phyloP scores from a whole-genome alignment of 2,329 filamentous ascomycete species.

The Hirsutella thompsonii region DNA sequence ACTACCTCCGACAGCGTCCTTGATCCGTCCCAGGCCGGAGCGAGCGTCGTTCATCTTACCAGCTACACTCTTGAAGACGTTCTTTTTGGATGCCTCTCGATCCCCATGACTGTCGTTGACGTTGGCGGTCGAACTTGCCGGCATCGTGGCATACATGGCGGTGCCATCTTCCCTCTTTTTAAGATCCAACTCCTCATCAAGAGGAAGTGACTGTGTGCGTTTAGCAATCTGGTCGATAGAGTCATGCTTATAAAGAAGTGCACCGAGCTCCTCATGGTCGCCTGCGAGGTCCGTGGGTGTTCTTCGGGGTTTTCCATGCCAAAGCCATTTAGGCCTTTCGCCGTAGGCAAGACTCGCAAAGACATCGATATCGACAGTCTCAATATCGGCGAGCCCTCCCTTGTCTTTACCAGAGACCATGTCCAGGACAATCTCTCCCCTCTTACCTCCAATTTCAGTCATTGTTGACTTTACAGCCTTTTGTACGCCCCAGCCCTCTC shows the following conservation, averaged over 20 bases:
- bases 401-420: constrained; percentile 82
- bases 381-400: constrained; percentile 80
- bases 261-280: constrained; percentile 30
- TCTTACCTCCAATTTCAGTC: constrained; percentile 83
- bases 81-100: constrained; percentile 46
- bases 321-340: constrained; percentile 83
- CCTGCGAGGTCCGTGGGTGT: constrained; percentile 32
- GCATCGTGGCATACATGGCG: constrained; percentile 27
- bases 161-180: constrained; percentile 31
- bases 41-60: constrained; percentile 70
- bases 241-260: constrained; percentile 45
- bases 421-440: constrained; percentile 90
- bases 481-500: constrained; percentile 85
- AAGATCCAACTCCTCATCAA: constrained; percentile 36
- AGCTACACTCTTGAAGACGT: constrained; percentile 67
- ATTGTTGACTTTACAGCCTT: constrained; percentile 92
- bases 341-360: constrained; percentile 71
- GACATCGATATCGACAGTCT: constrained; percentile 78
- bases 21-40: constrained; percentile 72
- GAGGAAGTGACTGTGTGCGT: constrained; percentile 35
- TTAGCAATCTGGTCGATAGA: constrained; percentile 24
- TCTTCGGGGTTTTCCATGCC: constrained; percentile 80
- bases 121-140: constrained; percentile 32
- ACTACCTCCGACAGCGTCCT: constrained; percentile 62
- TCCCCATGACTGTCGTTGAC: constrained; percentile 35